Evolutionary conservation across 164 flowering plant genomes (phyloP).

Genomic region (Protea cynaroides): DNA sequence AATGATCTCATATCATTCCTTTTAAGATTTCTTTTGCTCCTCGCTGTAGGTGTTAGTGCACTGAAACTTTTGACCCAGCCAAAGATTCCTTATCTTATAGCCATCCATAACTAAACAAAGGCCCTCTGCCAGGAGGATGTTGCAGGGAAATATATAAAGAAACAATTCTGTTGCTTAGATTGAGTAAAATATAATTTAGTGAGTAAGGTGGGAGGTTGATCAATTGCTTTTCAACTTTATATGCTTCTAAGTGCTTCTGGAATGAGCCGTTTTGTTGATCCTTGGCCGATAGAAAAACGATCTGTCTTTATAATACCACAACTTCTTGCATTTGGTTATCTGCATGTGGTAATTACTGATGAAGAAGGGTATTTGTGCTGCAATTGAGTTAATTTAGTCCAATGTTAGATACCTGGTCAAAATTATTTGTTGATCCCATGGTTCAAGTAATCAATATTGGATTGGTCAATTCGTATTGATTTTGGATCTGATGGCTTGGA

Average conservation of each 20-base stretch:
- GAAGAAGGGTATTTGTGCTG: not conserved
- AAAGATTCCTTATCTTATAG: conserved; percentile 9
- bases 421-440: too few species aligned
- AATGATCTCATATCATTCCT: conserved; percentile 3
- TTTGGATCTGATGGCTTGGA: too few species aligned
- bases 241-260: too few species aligned
- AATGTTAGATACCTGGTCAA: too few species aligned
- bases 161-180: conserved; percentile 12
- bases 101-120: conserved; percentile 19
- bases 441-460: too few species aligned
- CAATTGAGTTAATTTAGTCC: not conserved
- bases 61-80: conserved; percentile 9
- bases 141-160: conserved; percentile 8
- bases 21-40: not conserved
- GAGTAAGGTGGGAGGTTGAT: conserved; percentile 2
- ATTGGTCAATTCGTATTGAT: too few species aligned
- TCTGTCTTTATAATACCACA: not conserved
- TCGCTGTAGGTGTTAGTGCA: conserved; percentile 4
- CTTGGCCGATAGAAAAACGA: not conserved
- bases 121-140: conserved; percentile 9
- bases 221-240: not conserved
- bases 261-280: too few species aligned
- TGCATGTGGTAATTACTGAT: too few species aligned
- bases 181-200: conserved; percentile 4
- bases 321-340: too few species aligned